Conservation (phyloP, 306 rosid species). For the Casuarina equisetifolia region DNA sequence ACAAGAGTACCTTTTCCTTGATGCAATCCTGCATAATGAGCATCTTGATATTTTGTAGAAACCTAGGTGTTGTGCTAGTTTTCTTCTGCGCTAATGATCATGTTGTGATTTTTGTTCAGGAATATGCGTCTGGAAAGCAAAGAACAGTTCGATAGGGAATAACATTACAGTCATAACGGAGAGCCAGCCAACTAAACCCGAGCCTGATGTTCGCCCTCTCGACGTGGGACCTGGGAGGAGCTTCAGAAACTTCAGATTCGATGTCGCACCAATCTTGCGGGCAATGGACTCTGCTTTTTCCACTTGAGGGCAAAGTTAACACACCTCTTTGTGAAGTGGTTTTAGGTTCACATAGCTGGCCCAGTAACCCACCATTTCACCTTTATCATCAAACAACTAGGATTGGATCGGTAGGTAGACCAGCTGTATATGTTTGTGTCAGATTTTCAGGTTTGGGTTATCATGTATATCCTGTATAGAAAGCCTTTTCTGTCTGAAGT, state of each 20-base stretch:
- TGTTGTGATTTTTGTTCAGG: conserved; percentile 45
- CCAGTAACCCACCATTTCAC: conserved; percentile 24
- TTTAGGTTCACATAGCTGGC: conserved; percentile 29
- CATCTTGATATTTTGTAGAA: not conserved
- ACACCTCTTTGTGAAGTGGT: conserved; percentile 33
- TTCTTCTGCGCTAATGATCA: conserved; percentile 21
- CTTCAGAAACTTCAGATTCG: conserved; percentile 78
- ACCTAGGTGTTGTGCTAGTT: not conserved
- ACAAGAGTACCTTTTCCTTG: not conserved
- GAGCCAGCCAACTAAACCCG: conserved; percentile 55
- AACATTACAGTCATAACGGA: conserved; percentile 48
- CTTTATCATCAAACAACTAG: conserved; percentile 17
- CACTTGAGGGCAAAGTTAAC: conserved; percentile 36
- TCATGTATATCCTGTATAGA: conserved; percentile 59
- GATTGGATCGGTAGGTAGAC: conserved; percentile 31
- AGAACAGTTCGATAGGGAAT: conserved; percentile 57
- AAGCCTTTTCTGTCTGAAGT: conserved; percentile 29
- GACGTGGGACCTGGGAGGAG: conserved; percentile 63
- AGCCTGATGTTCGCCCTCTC: conserved; percentile 44
- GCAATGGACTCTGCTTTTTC: conserved; percentile 74
- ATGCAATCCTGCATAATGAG: not conserved
- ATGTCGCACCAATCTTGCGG: conserved; percentile 52
- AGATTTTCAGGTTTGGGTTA: conserved; percentile 40
- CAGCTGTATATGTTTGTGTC: conserved; percentile 36
- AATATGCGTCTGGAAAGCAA: conserved; percentile 78